Percentiles rank a stretch among this genome's conserved stretches.
Conservation (phyloP, 768 basidiomycete genomes). For the Phlegmacium glaucopus region DNA sequence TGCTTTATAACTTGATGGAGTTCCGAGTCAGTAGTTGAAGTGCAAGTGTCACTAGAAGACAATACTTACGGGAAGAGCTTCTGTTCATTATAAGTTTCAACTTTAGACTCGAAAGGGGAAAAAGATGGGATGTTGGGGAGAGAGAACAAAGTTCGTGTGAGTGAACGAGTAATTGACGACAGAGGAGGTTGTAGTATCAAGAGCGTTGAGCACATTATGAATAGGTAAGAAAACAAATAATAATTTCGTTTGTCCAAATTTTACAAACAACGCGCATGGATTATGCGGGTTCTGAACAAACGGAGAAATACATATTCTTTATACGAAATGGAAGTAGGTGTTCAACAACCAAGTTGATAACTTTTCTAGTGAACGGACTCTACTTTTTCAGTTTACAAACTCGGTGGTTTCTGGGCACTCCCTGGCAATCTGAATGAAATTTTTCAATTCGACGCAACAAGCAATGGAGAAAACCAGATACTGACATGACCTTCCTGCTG, state of each 20-base stretch:
- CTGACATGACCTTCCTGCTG: slow-evolving; percentile 85
- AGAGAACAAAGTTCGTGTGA: slow-evolving; percentile 40
- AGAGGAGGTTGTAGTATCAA: background rate
- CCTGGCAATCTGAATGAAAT: slow-evolving; percentile 50
- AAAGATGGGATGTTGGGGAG: slow-evolving; percentile 47
- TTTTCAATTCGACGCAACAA: slow-evolving; percentile 4
- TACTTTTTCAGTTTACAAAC: slow-evolving; percentile 39
- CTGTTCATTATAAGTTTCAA: slow-evolving; percentile 74
- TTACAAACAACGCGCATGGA: too few species aligned
- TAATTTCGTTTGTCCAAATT: background rate
- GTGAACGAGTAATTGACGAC: slow-evolving; percentile 3
- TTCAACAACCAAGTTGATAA: background rate
- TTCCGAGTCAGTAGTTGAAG: slow-evolving; percentile 3
- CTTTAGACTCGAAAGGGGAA: slow-evolving; percentile 39
- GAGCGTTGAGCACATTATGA: slow-evolving; percentile 10
- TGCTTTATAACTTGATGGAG: slow-evolving; percentile 60
- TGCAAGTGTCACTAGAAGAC: slow-evolving; percentile 3
- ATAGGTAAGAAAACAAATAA: slow-evolving; percentile 5
- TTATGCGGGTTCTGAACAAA: too few species aligned
- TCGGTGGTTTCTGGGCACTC: slow-evolving; percentile 60
- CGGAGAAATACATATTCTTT: background rate
- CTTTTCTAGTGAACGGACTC: background rate
- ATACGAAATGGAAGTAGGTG: background rate
- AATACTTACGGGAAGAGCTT: slow-evolving; percentile 83
- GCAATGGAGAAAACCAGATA: slow-evolving; percentile 5